These are phyloP conservation scores for Chrysochromulina tobinii DNA, from an alignment of 78 protist genomes.

Conservation along the genomic window DNA sequence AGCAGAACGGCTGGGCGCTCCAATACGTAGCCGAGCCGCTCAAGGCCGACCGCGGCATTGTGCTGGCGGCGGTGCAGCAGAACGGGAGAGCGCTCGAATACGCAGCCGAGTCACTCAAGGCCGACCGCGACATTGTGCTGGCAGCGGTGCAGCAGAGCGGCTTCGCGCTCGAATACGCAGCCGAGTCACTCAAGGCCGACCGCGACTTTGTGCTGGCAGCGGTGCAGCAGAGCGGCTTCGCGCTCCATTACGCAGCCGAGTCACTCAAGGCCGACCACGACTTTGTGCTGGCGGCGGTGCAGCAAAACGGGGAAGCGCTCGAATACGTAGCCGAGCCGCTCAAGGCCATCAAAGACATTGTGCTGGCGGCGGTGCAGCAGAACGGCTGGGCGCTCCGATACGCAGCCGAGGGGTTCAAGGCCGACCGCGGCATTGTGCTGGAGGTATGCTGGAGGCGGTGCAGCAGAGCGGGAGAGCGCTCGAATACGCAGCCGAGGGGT, in stretches of 20 bases:
- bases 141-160: neutral
- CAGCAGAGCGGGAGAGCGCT: neutral
- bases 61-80: neutral
- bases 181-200: neutral
- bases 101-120: neutral
- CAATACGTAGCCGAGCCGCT: neutral
- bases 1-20: neutral
- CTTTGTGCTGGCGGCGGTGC: slow-evolving; percentile 5
- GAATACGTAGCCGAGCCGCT: neutral
- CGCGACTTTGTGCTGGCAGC: neutral
- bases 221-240: neutral
- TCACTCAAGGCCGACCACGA: neutral
- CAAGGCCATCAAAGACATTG: neutral
- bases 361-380: neutral
- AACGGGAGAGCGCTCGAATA: neutral
- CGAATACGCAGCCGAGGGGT: neutral
- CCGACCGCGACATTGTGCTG: neutral
- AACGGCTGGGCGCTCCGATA: neutral
- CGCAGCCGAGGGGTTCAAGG: neutral
- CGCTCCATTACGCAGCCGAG: neutral
- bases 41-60: neutral
- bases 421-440: neutral
- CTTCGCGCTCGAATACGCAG: neutral
- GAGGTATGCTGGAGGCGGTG: neutral
- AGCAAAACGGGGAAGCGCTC: neutral